Evolutionary conservation across 1,284 basidiomycete species (phyloP).

Genomic region (Malassezia obtusa): DNA sequence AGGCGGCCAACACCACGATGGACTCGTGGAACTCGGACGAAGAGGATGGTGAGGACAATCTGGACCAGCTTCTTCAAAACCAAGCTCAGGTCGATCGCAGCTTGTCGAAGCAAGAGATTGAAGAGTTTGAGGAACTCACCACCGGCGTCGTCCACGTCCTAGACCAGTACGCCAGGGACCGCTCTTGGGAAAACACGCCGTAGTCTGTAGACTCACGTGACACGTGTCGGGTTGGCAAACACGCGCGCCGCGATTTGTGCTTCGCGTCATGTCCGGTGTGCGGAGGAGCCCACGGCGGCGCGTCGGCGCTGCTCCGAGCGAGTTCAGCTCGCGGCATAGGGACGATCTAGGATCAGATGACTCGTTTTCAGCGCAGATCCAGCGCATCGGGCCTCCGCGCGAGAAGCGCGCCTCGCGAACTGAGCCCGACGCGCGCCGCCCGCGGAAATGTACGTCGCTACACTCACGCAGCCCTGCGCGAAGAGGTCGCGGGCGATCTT

Average conservation of each 20-base stretch:
- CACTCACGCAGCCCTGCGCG: not conserved
- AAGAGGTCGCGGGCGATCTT: conserved; percentile 4
- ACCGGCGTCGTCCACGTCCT: conserved; percentile 33
- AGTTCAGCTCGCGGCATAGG: not conserved
- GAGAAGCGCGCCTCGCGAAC: not conserved
- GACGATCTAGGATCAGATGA: not conserved
- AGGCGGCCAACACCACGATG: not conserved
- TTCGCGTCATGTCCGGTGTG: conserved; percentile 8
- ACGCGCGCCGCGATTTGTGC: conserved; percentile 3
- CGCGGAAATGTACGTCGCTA: not conserved
- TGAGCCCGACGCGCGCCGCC: not conserved
- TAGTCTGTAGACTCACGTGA: conserved; percentile 14
- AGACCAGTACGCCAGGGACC: conserved; percentile 30
- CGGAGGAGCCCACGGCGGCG: conserved; percentile 10
- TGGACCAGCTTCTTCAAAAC: not conserved
- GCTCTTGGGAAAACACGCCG: not conserved
- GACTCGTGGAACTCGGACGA: conserved; percentile 8
- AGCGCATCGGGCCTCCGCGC: not conserved
- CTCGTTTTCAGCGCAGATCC: not conserved
- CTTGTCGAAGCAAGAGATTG: conserved; percentile 30
- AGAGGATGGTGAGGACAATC: conserved; percentile 1
- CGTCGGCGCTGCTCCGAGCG: not conserved
- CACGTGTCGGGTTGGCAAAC: conserved; percentile 3
- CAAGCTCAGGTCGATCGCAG: conserved; percentile 21
- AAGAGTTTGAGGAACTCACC: conserved; percentile 36